Evolutionary conservation across 177 flowering plant genomes (phyloP), one percentile per base, ranked within the genome.

Genomic region (Vitis hybrid): DNA sequence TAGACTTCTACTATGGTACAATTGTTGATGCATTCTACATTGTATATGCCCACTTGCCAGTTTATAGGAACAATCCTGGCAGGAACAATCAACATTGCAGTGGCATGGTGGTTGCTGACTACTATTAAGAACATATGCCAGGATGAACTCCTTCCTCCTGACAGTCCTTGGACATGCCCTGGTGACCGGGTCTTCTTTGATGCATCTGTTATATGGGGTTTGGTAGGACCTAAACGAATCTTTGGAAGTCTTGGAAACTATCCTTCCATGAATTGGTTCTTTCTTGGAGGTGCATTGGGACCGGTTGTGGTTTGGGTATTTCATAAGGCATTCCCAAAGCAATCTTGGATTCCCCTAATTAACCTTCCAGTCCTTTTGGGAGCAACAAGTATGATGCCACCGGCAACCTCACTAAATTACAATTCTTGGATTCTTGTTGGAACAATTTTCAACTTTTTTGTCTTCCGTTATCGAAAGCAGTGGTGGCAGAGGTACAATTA

Each of bases 401-500:
- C 84, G 14, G 89, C 87, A 18, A 77, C 84, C 58, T 68, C 90
- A 8, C 64, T 88, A 59, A 87, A 88, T 66, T 86, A 79, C 81
- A 79, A 74, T 66, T 56, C 84, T 0, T 88, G 91, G 91, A 63
- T 82, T 51, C 0, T 79, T 11, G 75, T 83, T 3, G 88, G 90
- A 15, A 77, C 82, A 0, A 69, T 88, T 14, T 86, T 86, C 80
- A 86, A 85, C 71, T 88, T 74, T 52, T 85, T 85, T 52, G 61
- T 88, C n/a, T 88, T 76, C 72, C 76, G 83, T 12, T 82, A 83
- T 68, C 68, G 78, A 54, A 88, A 86, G 67, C 14, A 63, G 30
- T 88, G 90, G 91, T 88, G 90, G 90, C 84, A 85, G 41, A 77
- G 85, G 72, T 82, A 88, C 70, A 87, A 83, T 41, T 86, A 87